Evolutionary conservation across 306 rosid genomes (phyloP), one percentile per base, ranked within the genome.

Genomic region (Neltuma alba): DNA sequence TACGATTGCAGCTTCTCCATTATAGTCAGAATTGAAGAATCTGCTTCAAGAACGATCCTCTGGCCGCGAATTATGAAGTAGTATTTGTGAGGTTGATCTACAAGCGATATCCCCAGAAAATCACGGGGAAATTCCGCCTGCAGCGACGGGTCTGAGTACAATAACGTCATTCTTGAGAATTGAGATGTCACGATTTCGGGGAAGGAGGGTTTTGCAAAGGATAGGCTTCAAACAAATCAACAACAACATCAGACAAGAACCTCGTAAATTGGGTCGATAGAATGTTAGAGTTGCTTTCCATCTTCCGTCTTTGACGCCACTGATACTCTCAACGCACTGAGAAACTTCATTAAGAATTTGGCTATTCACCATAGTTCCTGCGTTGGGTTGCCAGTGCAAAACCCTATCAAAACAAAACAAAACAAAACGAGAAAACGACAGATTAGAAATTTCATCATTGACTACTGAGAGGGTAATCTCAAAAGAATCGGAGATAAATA

Each of bases 1-100:
- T 93, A 95, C 33, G 99, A 95, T 90, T 95, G 99, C 74, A 93
- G 79, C 54, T 93, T 95, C 87, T 95, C 99, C 98, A 93, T 93
- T 33, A 95, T 90, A 11, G 80, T 82, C 81, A 89, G 87, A 80
- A 92, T 94, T 0, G 99, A 65, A 20, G 92, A 91, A 81, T 94
- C 95, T 8, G 92, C 97, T 80, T 94, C 97, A 0, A 94, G 74
- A 79, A 92, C 92, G 70, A 94, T 85, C 77, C 85, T 86, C 62
- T 87, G 92, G 48, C 92, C 89, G 2, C 97, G 93, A 79, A 94
- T 87, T 70, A 94, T 87, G 63, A 92, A 86, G 81, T 85, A 94
- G 85, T 91, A 92, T 81, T 94, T 94, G 72, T 65, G 88, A 6
- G 97, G 97, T 42, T 89, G 97, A 83, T 94, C 99, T 64, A 89